Conservation (phyloP, 2,329 filamentous ascomycete species). For the Pseudocercospora musae region DNA sequence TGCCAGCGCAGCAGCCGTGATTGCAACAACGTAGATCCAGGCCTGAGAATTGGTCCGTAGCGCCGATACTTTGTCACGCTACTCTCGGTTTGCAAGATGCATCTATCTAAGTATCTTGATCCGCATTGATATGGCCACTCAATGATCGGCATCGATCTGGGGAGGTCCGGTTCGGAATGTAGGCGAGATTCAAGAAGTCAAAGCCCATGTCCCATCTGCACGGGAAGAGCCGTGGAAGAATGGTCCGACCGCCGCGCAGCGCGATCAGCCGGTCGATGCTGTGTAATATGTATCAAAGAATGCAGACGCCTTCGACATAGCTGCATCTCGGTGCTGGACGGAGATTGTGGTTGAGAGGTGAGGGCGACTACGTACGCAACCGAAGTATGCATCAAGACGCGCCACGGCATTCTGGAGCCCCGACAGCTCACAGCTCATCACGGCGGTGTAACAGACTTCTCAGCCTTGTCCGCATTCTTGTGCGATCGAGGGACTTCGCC, state of each 20-base stretch:
- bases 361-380: constrained; percentile 6
- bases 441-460: background rate
- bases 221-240: constrained; percentile 19
- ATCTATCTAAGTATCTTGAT: constrained; percentile 2
- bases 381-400: constrained; percentile 5
- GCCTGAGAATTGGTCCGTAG: constrained; percentile 11
- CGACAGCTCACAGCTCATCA: background rate
- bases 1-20: constrained; percentile 13
- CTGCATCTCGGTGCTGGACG: constrained; percentile 6
- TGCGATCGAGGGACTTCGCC: constrained; percentile 4
- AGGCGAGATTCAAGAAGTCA: constrained; percentile 12
- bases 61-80: constrained; percentile 8
- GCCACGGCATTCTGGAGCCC: background rate
- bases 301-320: background rate
- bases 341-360: constrained; percentile 6
- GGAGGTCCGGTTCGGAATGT: constrained; percentile 17
- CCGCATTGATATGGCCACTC: constrained; percentile 6
- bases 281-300: constrained; percentile 7
- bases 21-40: background rate
- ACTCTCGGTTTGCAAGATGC: constrained; percentile 6
- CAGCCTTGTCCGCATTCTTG: constrained; percentile 4
- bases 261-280: constrained; percentile 15
- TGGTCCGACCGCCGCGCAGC: constrained; percentile 8
- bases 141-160: constrained; percentile 19
- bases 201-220: constrained; percentile 10